Evolutionary conservation across 2,329 filamentous ascomycete genomes (phyloP), one percentile per base, ranked within the genome.

Genomic region (Graphium sp.): DNA sequence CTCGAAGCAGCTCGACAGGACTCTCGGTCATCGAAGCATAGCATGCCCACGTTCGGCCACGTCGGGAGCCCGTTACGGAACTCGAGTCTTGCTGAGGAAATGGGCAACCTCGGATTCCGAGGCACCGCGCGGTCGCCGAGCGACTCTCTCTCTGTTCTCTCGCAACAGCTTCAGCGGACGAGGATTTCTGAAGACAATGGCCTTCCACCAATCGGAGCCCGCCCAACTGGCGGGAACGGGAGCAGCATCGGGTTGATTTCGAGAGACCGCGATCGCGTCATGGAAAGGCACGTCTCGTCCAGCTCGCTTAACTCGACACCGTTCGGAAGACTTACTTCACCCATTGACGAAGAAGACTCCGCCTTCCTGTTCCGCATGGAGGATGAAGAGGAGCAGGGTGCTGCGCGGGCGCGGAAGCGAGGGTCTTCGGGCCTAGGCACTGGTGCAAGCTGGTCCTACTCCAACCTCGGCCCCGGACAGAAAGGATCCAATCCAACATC

Each of bases 291-390:
- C 43, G 56, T 71, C 20, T 74, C 67, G 39, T 69, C 60, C 32
- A 60, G 60, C 18, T 72, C 67, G 37, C 61, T 70, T 39, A 57
- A 62, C 38, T 67, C 64, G 26, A 59, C 50, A 13, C n/a, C n/a
- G n/a, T 50, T 53, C 22, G 66, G 65, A 13, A 55, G 70, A 11
- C 73, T 72, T 43, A 69, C 69, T 2, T 74, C 67, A 1, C 69
- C 69, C 4, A 74, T 75, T 35, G 69, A 74, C 34, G 70, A 74
- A 41, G 70, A 75, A 39, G 67, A 74, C 31, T 56, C 65, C 4
- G 62, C 67, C 16, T 73, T 74, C 37, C 64, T 75, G 10, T 75
- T 75, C 43, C 66, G 55, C 41, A 74, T 75, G 69, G 70, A 75
- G 38, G 66, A 71, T 31, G 66, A 68, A 16, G 64, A 66, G 14